These are phyloP conservation scores for Sequoiadendron giganteum DNA, from an alignment of 75 land plant species.

Conservation along the genomic window DNA sequence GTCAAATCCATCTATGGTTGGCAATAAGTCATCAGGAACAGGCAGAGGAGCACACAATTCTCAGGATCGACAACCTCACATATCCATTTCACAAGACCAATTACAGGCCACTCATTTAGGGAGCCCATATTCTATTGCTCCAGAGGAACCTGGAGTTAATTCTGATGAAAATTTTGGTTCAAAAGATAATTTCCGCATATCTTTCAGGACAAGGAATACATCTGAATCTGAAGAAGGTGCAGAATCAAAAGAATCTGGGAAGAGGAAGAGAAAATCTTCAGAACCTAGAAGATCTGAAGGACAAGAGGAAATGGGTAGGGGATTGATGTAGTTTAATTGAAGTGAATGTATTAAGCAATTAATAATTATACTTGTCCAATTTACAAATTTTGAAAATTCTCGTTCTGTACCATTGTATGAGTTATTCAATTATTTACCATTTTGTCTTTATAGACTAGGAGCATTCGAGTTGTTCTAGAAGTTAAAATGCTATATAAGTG, in stretches of 20 bases:
- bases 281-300: conserved; percentile 8
- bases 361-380: not conserved
- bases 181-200: not conserved
- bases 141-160: not conserved
- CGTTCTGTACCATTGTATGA: not conserved
- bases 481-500: not conserved
- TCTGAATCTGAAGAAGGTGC: not conserved
- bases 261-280: conserved; percentile 9
- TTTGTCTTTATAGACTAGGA: not conserved
- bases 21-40: not conserved
- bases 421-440: not conserved
- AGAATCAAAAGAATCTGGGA: conserved; percentile 9
- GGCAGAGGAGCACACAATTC: not conserved
- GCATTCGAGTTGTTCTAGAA: not conserved
- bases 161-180: conserved; percentile 7
- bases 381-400: not conserved
- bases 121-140: not conserved
- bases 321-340: not conserved
- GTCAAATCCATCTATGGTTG: not conserved
- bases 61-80: not conserved
- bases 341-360: not conserved
- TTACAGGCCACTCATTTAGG: not conserved
- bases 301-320: not conserved
- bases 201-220: not conserved
- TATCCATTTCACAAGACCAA: not conserved